phyloP scores from a whole-genome alignment of 257 asterid species.

The Nicotiana knightiana region DNA sequence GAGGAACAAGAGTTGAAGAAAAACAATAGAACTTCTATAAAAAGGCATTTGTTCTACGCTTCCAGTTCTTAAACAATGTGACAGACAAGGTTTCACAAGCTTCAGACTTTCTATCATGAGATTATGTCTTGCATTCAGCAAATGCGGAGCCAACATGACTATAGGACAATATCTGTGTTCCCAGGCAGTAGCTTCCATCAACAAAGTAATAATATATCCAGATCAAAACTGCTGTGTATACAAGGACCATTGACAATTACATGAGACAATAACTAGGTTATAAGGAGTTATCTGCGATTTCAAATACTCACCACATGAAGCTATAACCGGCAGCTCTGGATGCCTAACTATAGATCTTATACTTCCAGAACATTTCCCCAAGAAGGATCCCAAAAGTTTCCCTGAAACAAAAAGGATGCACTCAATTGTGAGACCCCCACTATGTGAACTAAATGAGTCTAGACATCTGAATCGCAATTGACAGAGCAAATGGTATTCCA shows the following conservation, averaged over 20 bases:
- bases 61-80: neutral
- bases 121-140: neutral
- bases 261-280: neutral
- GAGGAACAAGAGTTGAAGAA: neutral
- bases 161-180: neutral
- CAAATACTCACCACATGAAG: constrained; percentile 82
- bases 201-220: neutral
- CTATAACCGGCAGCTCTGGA: constrained; percentile 72
- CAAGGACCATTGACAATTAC: neutral
- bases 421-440: neutral
- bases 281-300: neutral
- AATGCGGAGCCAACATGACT: neutral
- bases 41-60: neutral
- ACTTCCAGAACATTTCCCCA: constrained; percentile 93
- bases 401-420: constrained; percentile 38
- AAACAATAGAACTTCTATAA: neutral
- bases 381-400: constrained; percentile 76
- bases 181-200: neutral
- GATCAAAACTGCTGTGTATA: neutral
- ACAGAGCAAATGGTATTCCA: neutral
- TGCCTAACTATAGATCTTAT: constrained; percentile 82
- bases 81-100: neutral
- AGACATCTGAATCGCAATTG: neutral
- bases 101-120: neutral
- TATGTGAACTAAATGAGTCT: neutral